phyloP scores from a whole-genome alignment of 2,329 filamentous ascomycete species.

The Penicillium sp. region DNA sequence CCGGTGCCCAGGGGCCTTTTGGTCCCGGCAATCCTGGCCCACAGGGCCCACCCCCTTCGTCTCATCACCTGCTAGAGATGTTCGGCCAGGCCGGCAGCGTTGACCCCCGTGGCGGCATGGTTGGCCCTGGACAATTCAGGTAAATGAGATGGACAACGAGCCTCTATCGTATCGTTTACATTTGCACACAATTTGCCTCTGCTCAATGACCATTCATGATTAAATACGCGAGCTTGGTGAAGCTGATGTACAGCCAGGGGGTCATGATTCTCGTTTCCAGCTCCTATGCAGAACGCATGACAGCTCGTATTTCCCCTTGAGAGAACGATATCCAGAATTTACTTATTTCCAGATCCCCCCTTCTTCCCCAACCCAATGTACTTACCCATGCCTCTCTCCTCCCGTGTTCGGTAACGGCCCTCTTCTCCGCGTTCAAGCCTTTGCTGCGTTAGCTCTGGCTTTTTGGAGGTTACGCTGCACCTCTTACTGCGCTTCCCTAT shows the following conservation, averaged over 20 bases:
- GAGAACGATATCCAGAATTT: constrained; percentile 10
- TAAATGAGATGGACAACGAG: constrained; percentile 17
- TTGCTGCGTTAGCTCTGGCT: constrained; percentile 16
- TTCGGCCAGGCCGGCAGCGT: constrained; percentile 39
- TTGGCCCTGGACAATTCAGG: constrained; percentile 37
- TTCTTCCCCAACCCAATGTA: constrained; percentile 9
- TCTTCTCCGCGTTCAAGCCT: constrained; percentile 11
- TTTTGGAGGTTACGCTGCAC: constrained; percentile 11
- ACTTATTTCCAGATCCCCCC: neutral
- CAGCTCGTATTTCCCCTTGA: constrained; percentile 16
- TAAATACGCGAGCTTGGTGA: constrained; percentile 14
- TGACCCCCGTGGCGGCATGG: constrained; percentile 36
- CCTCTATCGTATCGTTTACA: neutral
- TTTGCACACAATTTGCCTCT: constrained; percentile 5
- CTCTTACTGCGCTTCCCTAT: neutral
- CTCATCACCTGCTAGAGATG: constrained; percentile 44
- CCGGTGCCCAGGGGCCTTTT: constrained; percentile 35
- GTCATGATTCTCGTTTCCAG: constrained; percentile 9
- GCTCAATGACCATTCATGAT: constrained; percentile 14
- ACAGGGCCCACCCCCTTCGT: constrained; percentile 38
- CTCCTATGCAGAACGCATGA: constrained; percentile 11
- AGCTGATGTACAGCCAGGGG: constrained; percentile 6
- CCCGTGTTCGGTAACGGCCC: constrained; percentile 9
- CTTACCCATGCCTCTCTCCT: constrained; percentile 17
- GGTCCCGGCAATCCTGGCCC: constrained; percentile 36